Evolutionary conservation across 148 eudicot species (phyloP).

Genomic region (Simmondsia chinensis): DNA sequence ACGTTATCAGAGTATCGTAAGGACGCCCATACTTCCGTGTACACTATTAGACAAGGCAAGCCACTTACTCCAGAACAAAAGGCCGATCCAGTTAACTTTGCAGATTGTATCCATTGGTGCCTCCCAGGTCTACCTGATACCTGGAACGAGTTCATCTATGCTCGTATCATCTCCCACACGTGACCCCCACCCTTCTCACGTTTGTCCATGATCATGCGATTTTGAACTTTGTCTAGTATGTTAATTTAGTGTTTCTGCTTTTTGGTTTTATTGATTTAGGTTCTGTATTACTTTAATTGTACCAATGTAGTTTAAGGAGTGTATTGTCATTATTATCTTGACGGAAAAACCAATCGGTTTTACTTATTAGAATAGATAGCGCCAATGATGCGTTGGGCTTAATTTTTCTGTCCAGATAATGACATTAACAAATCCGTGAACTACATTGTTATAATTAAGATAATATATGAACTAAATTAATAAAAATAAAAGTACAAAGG

Average conservation of each 20-base stretch:
- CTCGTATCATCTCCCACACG: slow-evolving; percentile 45
- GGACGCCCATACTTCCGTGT: slow-evolving; percentile 89
- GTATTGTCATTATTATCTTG: too few species aligned
- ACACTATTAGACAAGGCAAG: slow-evolving; percentile 81
- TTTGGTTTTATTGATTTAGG: not conserved
- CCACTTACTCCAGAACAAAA: slow-evolving; percentile 61
- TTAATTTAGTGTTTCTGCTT: not conserved
- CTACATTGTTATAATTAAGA: too few species aligned
- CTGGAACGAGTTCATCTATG: slow-evolving; percentile 86
- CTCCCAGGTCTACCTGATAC: slow-evolving; percentile 91
- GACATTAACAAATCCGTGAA: too few species aligned
- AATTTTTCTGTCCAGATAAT: too few species aligned
- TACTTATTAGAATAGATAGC: too few species aligned
- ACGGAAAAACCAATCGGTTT: too few species aligned
- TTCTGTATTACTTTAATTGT: too few species aligned
- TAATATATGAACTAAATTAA: too few species aligned
- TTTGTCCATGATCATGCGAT: too few species aligned
- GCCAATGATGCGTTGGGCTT: too few species aligned
- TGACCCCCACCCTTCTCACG: slow-evolving; percentile 4
- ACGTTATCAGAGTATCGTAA: slow-evolving; percentile 74
- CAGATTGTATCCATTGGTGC: slow-evolving; percentile 98
- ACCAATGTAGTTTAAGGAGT: too few species aligned
- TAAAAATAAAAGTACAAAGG: too few species aligned
- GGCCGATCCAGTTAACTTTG: slow-evolving; percentile 54
- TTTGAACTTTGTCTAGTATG: not conserved